These are phyloP conservation scores for Saccharomycopsis guyanensis DNA, from an alignment of 805 yeast genomes.

Conservation along the genomic window DNA sequence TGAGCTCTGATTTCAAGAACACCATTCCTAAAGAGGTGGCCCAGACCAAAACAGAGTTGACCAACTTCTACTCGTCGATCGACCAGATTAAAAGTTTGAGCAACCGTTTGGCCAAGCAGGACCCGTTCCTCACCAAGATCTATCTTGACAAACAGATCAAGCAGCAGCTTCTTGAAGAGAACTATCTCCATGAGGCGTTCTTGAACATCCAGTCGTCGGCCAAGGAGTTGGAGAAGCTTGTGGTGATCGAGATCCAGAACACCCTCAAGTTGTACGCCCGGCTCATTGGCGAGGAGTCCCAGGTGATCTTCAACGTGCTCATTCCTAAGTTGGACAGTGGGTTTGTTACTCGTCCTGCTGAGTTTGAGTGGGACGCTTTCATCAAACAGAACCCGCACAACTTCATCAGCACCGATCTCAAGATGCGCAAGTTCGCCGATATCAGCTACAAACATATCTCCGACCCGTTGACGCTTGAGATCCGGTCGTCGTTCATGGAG, in stretches of 20 bases:
- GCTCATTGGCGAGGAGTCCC: slow-evolving; percentile 64
- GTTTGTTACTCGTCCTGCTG: slow-evolving; percentile 68
- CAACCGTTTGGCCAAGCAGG: slow-evolving; percentile 47
- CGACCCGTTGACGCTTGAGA: slow-evolving; percentile 58
- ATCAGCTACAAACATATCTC: slow-evolving; percentile 60
- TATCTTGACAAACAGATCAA: slow-evolving; percentile 69
- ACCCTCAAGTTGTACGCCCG: slow-evolving; percentile 68
- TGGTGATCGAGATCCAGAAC: slow-evolving; percentile 78
- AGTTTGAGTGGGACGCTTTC: slow-evolving; percentile 85
- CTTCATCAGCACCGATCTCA: slow-evolving; percentile 56
- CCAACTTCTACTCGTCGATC: slow-evolving; percentile 49
- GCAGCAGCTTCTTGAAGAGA: slow-evolving; percentile 75
- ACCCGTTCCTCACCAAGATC: slow-evolving; percentile 74
- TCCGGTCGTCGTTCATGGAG: slow-evolving; percentile 77
- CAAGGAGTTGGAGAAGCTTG: slow-evolving; percentile 79
- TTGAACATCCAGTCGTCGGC: slow-evolving; percentile 83
- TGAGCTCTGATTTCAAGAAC: slow-evolving; percentile 80
- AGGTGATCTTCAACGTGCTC: slow-evolving; percentile 57
- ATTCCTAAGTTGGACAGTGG: slow-evolving; percentile 61
- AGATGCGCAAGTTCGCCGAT: slow-evolving; percentile 54
- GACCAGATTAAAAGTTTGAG: slow-evolving; percentile 51
- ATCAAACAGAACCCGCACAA: slow-evolving; percentile 56
- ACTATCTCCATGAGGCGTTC: slow-evolving; percentile 81
- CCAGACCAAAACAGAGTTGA: slow-evolving; percentile 52
- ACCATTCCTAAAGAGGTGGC: slow-evolving; percentile 61